These are phyloP conservation scores for Corylus heterophylla DNA, from an alignment of 306 rosid species.

Conservation along the genomic window DNA sequence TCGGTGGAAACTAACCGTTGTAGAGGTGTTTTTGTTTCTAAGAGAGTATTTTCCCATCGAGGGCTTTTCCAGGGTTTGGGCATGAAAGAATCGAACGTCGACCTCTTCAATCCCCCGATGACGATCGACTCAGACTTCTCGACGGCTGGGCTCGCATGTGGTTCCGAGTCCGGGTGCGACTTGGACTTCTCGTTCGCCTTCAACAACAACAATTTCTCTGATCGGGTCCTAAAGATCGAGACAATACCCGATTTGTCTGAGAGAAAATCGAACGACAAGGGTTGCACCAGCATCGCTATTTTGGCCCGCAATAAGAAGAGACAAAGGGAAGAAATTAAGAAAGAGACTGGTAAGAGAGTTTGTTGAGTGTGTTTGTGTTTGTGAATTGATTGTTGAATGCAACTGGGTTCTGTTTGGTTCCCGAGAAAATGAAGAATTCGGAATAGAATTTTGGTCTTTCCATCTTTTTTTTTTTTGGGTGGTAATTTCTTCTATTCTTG, in stretches of 20 bases:
- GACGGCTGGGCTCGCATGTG: background rate
- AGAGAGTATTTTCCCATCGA: background rate
- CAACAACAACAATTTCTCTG: conserved; percentile 46
- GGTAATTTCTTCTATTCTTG: no score
- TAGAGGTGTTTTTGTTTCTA: background rate
- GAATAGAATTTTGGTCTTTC: background rate
- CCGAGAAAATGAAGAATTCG: background rate
- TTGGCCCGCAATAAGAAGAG: conserved; percentile 47
- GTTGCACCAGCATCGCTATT: conserved; percentile 10
- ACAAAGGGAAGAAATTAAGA: conserved; percentile 31
- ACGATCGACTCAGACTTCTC: conserved; percentile 20
- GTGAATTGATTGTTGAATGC: background rate
- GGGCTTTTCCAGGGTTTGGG: background rate
- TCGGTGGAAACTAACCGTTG: background rate
- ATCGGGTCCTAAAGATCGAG: conserved; percentile 46
- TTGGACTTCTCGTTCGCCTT: conserved; percentile 49
- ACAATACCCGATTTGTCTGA: conserved; percentile 28
- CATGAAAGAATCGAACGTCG: conserved; percentile 14
- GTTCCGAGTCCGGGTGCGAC: background rate
- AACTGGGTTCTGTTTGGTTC: background rate
- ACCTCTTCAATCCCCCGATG: conserved; percentile 14
- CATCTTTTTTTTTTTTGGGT: background rate
- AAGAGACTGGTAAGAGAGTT: conserved; percentile 27
- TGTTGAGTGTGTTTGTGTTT: background rate
- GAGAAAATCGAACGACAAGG: conserved; percentile 23